Conservation (phyloP, 768 basidiomycete genomes). For the Auriscalpium vulgare region DNA sequence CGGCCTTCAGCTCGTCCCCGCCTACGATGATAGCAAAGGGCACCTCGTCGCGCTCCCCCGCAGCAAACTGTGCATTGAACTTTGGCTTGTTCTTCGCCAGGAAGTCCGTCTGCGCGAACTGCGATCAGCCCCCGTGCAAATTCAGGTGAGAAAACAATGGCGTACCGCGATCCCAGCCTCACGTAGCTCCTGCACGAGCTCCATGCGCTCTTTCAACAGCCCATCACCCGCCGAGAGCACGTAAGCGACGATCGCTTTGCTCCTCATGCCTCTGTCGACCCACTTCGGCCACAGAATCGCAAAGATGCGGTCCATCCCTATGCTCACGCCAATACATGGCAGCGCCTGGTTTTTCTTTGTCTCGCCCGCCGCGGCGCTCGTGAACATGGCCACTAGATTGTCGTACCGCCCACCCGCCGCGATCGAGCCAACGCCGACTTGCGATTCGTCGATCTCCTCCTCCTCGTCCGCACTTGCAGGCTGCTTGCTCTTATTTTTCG, state of each 20-base stretch:
- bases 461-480: conserved; percentile 50
- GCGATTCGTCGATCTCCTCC: conserved; percentile 86
- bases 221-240: conserved; percentile 91
- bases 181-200: conserved; percentile 71
- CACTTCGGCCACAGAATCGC: conserved; percentile 85
- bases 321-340: conserved; percentile 88
- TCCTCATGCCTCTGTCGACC: conserved; percentile 69
- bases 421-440: conserved; percentile 96
- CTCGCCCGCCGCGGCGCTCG: conserved; percentile 68
- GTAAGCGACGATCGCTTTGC: conserved; percentile 90
- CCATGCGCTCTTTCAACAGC: conserved; percentile 76
- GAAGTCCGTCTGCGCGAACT: conserved; percentile 69
- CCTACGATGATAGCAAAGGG: conserved; percentile 94
- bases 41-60: conserved; percentile 84
- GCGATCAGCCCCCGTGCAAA: neutral
- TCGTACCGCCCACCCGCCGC: conserved; percentile 98
- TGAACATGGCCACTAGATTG: conserved; percentile 87
- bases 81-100: conserved; percentile 91
- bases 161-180: conserved; percentile 82
- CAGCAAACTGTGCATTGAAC: conserved; percentile 76
- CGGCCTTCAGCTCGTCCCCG: conserved; percentile 73
- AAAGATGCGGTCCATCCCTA: conserved; percentile 92
- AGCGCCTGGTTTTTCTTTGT: conserved; percentile 58
- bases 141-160: neutral
- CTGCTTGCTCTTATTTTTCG: conserved; percentile 33